A percentile compares a stretch with the other conserved stretches of the same genome.
These are phyloP conservation scores for Scorias spongiosa DNA, from an alignment of 2,329 filamentous ascomycete species.

Conservation along the genomic window DNA sequence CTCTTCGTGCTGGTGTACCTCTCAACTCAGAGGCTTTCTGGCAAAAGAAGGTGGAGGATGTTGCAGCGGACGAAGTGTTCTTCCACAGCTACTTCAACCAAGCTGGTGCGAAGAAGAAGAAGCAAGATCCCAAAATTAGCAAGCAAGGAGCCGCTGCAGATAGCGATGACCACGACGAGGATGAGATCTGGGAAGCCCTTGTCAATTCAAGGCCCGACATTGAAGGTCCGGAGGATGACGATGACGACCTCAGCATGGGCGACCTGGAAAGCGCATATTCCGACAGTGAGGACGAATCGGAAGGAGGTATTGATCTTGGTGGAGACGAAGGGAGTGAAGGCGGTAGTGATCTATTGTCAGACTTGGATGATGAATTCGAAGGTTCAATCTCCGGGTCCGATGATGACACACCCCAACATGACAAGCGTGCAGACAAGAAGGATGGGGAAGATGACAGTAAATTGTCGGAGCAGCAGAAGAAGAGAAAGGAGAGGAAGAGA, in stretches of 20 bases:
- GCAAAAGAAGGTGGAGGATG: slow-evolving; percentile 75
- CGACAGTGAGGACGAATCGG: slow-evolving; percentile 24
- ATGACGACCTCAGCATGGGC: slow-evolving; percentile 41
- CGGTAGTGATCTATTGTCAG: slow-evolving; percentile 27
- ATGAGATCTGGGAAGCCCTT: slow-evolving; percentile 84
- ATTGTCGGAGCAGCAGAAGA: slow-evolving; percentile 23
- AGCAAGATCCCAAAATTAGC: slow-evolving; percentile 41
- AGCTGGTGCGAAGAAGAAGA: slow-evolving; percentile 38
- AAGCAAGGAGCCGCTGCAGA: slow-evolving; percentile 32
- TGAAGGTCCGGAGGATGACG: slow-evolving; percentile 46
- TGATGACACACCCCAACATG: slow-evolving; percentile 39
- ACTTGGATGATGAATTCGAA: slow-evolving; percentile 27
- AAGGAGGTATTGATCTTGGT: slow-evolving; percentile 34
- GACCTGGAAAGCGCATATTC: slow-evolving; percentile 25
- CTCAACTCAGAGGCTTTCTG: slow-evolving; percentile 86
- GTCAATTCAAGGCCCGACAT: slow-evolving; percentile 67
- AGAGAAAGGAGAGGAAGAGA: slow-evolving; percentile 59
- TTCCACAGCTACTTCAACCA: slow-evolving; percentile 94
- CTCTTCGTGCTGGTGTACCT: slow-evolving; percentile 42
- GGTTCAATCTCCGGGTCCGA: slow-evolving; percentile 28
- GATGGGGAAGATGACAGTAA: slow-evolving; percentile 20
- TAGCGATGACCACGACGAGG: slow-evolving; percentile 30
- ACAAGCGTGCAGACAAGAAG: slow-evolving; percentile 27
- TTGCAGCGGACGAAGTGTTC: slow-evolving; percentile 86
- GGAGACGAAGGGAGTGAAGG: slow-evolving; percentile 32